Evolutionary conservation across 495 filamentous ascomycete species (phyloP).

Genomic region (Tuber umbilicatum): DNA sequence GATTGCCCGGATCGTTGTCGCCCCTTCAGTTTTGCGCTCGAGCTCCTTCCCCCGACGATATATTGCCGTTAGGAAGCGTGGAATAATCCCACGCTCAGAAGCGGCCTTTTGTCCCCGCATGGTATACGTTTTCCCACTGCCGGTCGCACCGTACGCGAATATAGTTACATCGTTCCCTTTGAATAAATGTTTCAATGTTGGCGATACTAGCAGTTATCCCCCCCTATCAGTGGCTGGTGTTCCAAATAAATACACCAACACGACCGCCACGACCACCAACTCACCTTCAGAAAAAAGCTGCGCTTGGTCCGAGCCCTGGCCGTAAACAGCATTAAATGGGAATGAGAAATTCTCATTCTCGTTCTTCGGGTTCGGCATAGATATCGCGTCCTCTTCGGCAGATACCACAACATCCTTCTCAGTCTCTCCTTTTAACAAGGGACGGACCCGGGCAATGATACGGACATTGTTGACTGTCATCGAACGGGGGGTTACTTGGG

Average conservation of each 20-base stretch:
- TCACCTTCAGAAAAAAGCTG: conserved; percentile 83
- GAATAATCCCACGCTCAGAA: conserved; percentile 85
- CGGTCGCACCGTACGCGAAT: conserved; percentile 93
- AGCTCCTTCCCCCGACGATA: conserved; percentile 82
- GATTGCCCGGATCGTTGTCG: conserved; percentile 65
- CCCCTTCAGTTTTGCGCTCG: conserved; percentile 70
- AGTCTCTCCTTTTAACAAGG: conserved; percentile 72
- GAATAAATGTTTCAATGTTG: conserved; percentile 84
- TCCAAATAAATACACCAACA: neutral
- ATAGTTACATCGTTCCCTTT: conserved; percentile 88
- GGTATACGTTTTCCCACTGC: conserved; percentile 94
- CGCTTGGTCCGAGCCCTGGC: conserved; percentile 69
- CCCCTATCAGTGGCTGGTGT: neutral
- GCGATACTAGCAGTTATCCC: conserved; percentile 50
- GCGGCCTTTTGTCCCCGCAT: conserved; percentile 92
- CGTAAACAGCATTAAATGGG: conserved; percentile 91
- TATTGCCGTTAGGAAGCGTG: conserved; percentile 75
- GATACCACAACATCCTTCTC: conserved; percentile 79
- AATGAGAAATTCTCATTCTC: conserved; percentile 85
- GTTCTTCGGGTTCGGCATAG: conserved; percentile 93
- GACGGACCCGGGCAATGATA: conserved; percentile 83
- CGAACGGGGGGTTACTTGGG: neutral
- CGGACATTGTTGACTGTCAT: conserved; percentile 50
- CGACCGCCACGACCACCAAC: conserved; percentile 26
- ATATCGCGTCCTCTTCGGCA: conserved; percentile 65